These are phyloP conservation scores for Aspergillus transmontanensis DNA, from an alignment of 2,329 filamentous ascomycete genomes.

Conservation along the genomic window DNA sequence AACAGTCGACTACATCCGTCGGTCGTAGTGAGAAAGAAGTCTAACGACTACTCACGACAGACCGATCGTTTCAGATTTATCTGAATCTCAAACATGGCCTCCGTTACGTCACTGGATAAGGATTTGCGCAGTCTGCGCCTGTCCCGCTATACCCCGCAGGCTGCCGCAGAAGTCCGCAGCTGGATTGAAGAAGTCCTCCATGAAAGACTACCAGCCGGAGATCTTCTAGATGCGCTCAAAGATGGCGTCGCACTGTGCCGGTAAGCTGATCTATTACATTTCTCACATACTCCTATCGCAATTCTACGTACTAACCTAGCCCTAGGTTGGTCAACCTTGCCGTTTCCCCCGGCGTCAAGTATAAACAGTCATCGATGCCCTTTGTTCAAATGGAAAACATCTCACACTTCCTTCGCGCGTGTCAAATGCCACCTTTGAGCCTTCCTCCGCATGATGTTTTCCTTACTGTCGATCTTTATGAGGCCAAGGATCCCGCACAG, in stretches of 20 bases:
- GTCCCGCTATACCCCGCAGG: slow-evolving; percentile 88
- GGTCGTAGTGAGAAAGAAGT: background rate
- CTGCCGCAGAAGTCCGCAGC: slow-evolving; percentile 77
- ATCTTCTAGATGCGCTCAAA: slow-evolving; percentile 83
- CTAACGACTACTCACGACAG: background rate
- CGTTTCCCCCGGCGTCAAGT: slow-evolving; percentile 78
- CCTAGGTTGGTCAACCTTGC: slow-evolving; percentile 78
- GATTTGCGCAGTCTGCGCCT: slow-evolving; percentile 92
- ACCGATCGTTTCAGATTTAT: slow-evolving; percentile 8
- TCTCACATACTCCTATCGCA: background rate
- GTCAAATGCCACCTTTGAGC: slow-evolving; percentile 80
- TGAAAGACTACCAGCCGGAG: slow-evolving; percentile 69
- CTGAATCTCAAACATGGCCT: slow-evolving; percentile 68
- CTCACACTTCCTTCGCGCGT: slow-evolving; percentile 88
- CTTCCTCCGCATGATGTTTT: slow-evolving; percentile 94
- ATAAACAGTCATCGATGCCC: slow-evolving; percentile 90
- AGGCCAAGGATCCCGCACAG: slow-evolving; percentile 93
- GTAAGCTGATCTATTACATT: slow-evolving; percentile 52
- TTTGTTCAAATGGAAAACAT: slow-evolving; percentile 99
- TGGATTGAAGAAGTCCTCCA: slow-evolving; percentile 87
- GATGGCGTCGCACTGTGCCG: slow-evolving; percentile 93
- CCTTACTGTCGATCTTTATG: slow-evolving; percentile 93
- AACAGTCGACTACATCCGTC: background rate
- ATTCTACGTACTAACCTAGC: slow-evolving; percentile 18
- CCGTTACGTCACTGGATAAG: slow-evolving; percentile 89